A percentile compares a stretch with the other conserved stretches of the same genome.
phyloP scores from a whole-genome alignment of 257 asterid species.

The Solanum raphanifolium region DNA sequence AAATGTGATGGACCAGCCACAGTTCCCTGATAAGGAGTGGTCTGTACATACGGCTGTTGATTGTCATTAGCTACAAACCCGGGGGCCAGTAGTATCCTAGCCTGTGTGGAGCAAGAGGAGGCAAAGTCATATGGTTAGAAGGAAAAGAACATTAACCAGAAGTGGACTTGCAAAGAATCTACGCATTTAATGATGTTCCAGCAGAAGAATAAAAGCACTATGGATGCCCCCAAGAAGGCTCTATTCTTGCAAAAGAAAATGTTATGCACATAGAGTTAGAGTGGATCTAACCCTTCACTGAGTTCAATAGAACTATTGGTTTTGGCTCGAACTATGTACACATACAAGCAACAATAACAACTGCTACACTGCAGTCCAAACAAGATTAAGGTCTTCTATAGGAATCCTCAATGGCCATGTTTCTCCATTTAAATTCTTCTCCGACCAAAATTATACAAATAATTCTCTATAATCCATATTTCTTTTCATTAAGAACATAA shows the following conservation, averaged over 20 bases:
- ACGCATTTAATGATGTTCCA: not conserved
- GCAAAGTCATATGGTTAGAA: not conserved
- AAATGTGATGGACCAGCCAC: conserved; percentile 18
- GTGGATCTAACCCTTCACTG: not conserved
- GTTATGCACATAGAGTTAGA: not conserved
- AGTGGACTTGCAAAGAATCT: not conserved
- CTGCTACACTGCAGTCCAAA: not conserved
- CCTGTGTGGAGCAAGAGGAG: conserved; percentile 32
- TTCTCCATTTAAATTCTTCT: not conserved
- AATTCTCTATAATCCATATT: not conserved
- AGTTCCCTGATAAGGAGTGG: conserved; percentile 17
- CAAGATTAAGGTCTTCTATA: not conserved
- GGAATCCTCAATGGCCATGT: not conserved
- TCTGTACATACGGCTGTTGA: conserved; percentile 26
- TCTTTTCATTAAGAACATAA: not conserved
- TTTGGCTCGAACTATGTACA: not conserved
- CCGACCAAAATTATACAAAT: not conserved
- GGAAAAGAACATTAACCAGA: not conserved
- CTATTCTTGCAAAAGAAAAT: not conserved
- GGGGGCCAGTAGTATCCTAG: conserved; percentile 75
- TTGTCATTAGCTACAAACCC: conserved; percentile 36
- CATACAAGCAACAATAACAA: not conserved
- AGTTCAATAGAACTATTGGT: not conserved
- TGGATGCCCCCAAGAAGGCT: not conserved
- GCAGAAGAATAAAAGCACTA: not conserved